Conservation (phyloP, 768 basidiomycete genomes). For the Scleroderma citrinum region DNA sequence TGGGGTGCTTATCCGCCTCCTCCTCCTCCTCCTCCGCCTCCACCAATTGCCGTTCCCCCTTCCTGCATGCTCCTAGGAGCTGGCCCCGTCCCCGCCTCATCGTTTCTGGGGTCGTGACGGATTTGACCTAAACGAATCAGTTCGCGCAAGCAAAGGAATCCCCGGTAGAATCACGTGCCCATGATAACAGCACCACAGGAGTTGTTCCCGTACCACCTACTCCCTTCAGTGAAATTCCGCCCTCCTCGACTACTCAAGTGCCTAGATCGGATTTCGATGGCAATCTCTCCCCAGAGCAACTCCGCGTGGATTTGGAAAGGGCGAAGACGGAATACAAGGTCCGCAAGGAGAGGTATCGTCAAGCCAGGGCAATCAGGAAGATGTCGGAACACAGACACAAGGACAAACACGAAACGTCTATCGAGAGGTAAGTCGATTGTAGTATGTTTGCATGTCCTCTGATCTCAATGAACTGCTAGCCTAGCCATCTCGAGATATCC, state of each 20-base stretch:
- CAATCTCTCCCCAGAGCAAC: constrained; percentile 18
- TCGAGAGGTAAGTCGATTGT: constrained; percentile 20
- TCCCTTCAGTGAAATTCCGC: neutral
- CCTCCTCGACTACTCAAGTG: too few species aligned
- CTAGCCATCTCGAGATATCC: constrained; percentile 23
- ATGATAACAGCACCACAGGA: constrained; percentile 4
- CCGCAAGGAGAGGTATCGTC: constrained; percentile 65
- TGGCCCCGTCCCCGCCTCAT: constrained; percentile 25
- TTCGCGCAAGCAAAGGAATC: constrained; percentile 13
- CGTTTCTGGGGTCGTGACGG: constrained; percentile 12
- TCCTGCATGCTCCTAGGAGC: constrained; percentile 3
- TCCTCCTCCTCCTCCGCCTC: constrained; percentile 14
- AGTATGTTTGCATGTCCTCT: neutral
- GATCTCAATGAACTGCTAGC: constrained; percentile 3
- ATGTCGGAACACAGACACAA: constrained; percentile 29
- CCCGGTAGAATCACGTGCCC: constrained; percentile 11
- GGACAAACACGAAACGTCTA: constrained; percentile 12
- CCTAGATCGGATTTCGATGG: too few species aligned
- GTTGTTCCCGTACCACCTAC: neutral
- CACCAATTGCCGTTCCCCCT: neutral
- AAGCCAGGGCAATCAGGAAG: constrained; percentile 46
- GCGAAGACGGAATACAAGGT: constrained; percentile 64
- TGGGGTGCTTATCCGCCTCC: constrained; percentile 16
- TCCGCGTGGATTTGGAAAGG: constrained; percentile 45
- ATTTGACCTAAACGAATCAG: constrained; percentile 7